Evolutionary conservation across 768 basidiomycete genomes (phyloP), one percentile per base, ranked within the genome.

Genomic region (Cystobasidium tubakii): DNA sequence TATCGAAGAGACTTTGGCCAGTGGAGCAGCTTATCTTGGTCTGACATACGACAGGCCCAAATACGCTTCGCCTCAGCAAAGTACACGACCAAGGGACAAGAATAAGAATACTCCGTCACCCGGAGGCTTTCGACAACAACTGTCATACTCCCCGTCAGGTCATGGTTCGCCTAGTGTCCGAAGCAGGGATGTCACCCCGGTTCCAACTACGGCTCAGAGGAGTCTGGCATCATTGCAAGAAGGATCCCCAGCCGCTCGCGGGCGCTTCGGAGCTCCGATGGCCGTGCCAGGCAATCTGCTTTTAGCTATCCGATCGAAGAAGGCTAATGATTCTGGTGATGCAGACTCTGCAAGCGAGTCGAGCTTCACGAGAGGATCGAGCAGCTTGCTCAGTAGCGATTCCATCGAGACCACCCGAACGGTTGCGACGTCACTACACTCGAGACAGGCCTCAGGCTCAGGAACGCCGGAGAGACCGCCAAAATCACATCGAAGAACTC

Each of bases 1-100:
- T 80, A 90, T 95, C 55, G 90, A 92, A 78, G 88, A 90, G 75
- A 90, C 90, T 74, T 82, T 94, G 34, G 88, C 86, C 39, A 88
- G 87, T 71, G 91, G 89, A 15, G 73, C 78, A 4, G 77, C 77
- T 66, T 65, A 75, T 29, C 76, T 92, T 53, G 81, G 81, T 75
- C 67, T 78, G 39, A 63, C 39, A 60, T 39, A 33, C 36, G 69
- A n/a, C n/a, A 54, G 64, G 27, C n/a, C 23, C 60, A 62, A 19
- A 31, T n/a, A 44, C 63, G 74, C 55, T 13, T 74, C 36, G 76
- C 74, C 66, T 60, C 75, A 10, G 75, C 77, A 12, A 75, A 76
- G 21, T 73, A 75, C 25, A 62, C 72, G 25, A 2, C n/a, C 43
- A 6, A 12, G 69, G 3, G 69, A 71, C 54, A 34, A 29, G 55